Evolutionary conservation across 257 asterid species (phyloP).

Genomic region (Nicotiana tabacum): DNA sequence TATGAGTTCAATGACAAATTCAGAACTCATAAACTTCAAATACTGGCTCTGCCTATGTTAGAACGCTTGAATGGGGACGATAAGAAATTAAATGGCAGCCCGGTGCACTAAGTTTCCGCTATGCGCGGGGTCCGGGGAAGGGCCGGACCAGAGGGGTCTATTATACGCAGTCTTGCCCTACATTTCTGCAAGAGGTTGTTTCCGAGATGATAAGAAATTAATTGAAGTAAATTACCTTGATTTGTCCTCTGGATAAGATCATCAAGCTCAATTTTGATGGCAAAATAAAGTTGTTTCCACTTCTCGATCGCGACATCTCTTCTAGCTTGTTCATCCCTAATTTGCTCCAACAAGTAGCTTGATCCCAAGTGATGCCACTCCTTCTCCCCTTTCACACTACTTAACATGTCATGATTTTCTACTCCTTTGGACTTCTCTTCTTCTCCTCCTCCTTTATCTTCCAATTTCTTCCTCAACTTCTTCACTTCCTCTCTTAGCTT

Average conservation of each 20-base stretch:
- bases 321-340: slow-evolving; percentile 24
- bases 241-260: slow-evolving; percentile 63
- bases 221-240: slow-evolving; percentile 33
- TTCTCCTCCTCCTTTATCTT: slow-evolving; percentile 15
- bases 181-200: no score
- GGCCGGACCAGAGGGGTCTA: no score
- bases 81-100: neutral
- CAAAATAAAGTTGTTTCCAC: slow-evolving; percentile 85
- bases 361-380: slow-evolving; percentile 11
- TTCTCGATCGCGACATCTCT: slow-evolving; percentile 67
- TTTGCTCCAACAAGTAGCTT: slow-evolving; percentile 15
- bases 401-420: slow-evolving; percentile 4
- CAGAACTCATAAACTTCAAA: no score
- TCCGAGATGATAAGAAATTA: neutral
- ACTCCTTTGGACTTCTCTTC: slow-evolving; percentile 12
- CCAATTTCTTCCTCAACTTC: slow-evolving; percentile 34
- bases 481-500: slow-evolving; percentile 41
- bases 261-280: slow-evolving; percentile 81
- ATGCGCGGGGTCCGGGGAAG: no score
- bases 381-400: slow-evolving; percentile 7
- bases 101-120: no score
- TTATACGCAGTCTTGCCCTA: no score
- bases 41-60: no score
- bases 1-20: no score
- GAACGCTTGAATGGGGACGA: no score